Evolutionary conservation across 805 yeast genomes (phyloP), one percentile per base, ranked within the genome.

Genomic region (Hanseniaspora vineae): DNA sequence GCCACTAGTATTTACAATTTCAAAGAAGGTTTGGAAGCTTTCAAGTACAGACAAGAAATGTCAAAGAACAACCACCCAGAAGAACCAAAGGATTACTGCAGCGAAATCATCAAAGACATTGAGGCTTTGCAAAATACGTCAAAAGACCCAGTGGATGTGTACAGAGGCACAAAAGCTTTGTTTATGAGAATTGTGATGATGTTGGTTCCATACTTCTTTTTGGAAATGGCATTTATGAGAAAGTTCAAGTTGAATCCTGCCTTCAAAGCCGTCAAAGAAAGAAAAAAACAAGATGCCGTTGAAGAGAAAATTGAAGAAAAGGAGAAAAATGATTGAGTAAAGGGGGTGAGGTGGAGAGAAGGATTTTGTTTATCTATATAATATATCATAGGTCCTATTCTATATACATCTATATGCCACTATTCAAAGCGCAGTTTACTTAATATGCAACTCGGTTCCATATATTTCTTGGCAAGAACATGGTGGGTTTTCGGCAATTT

Each of bases 61-160:
- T 78, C 85, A 0, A 70, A 58, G 35, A 68, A 72, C 15, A 75
- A 76, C 60, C 63, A 64, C 18, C 90, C 92, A 29, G 76, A 80
- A 75, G 47, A 65, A 1, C 72, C 85, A 0, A 77, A 71, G n/a
- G 59, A 47, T 1, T 84, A 79, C 56, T 76, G 76, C n/a, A 57
- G 61, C 39, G 84, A 79, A 53, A 65, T 80, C 31, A 52, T 66
- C 39, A 53, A 56, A 5, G 50, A 45, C 11, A n/a, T 48, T 1
- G 10, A 12, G 12, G 31, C 15, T 5, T 31, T 48, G 31, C 40
- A 35, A 23, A 58, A 64, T 39, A 20, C 48, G 2, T 42, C 53
- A 0, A 55, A 53, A 2, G 70, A 66, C 46, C 69, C 68, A 0
- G 70, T 81, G 42, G 75, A 80, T 57, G 65, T 73, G 14, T 80